Evolutionary conservation across 129 eudicot species (phyloP), one percentile per base, ranked within the genome.

Genomic region (Chrysanthemum seticuspe): DNA sequence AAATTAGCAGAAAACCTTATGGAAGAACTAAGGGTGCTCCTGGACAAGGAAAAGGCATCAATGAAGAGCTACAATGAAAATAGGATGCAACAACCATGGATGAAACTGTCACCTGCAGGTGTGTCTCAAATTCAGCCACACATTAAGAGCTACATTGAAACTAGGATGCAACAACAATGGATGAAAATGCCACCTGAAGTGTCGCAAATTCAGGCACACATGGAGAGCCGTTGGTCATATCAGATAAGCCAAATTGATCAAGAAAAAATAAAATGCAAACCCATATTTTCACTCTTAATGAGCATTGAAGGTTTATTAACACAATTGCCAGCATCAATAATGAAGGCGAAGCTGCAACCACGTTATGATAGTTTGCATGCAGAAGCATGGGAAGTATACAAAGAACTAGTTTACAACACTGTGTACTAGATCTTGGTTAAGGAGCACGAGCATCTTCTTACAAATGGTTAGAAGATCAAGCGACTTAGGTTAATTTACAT

Each of bases 351-450:
- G 21, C 13, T 62, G 67, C 12, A 34, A 65, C 7, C 31, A 13
- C 18, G 70, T 9, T 65, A 40, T 65, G 8, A 50, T 65, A 65
- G 70, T 13, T 65, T 40, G 53, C n/a, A 23, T 40, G 70, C 52
- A 65, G 70, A 65, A 65, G 50, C 47, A 62, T 4, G 36, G 34
- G 49, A 62, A 13, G 67, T 5, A 36, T 27, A 4, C 45, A 36
- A 36, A 4, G 47, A 40, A 40, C 9, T 40, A 40, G 10, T 34
- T 4, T 34, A 34, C 7, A 34, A 34, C 44, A 34, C 44, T 34
- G 44, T 34, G 44, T 34, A 34, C 44, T 40, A 40, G 10, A 7
- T 40, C 47, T 40, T 40, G 47, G 47, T 40, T 6, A 63, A 27
- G 67, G n/a, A 62, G 16, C 48, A 12, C 8, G 47, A 6, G 47